Evolutionary conservation across 2,329 filamentous ascomycete species (phyloP).

Genomic region (Leptographium procerum): DNA sequence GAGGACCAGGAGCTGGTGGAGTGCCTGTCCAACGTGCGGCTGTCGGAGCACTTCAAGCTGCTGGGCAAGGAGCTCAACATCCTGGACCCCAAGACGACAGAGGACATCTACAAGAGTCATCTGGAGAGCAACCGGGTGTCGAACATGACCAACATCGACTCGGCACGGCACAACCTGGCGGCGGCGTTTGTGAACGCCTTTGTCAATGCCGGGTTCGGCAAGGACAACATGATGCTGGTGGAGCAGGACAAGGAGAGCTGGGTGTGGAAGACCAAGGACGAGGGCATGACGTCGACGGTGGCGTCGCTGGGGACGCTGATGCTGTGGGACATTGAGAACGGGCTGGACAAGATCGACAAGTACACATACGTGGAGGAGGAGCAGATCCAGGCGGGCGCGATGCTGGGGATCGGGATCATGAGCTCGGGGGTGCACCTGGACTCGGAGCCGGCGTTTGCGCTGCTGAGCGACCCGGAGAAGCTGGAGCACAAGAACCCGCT

Average conservation of each 20-base stretch:
- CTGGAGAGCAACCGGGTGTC: constrained; percentile 89
- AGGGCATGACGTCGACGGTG: constrained; percentile 93
- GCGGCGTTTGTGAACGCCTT: constrained; percentile 96
- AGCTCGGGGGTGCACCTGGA: constrained; percentile 86
- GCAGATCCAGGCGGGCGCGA: constrained; percentile 76
- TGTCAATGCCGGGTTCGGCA: constrained; percentile 87
- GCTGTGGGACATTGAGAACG: constrained; percentile 87
- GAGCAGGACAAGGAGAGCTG: constrained; percentile 82
- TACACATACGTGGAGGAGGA: constrained; percentile 81
- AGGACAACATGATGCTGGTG: constrained; percentile 96
- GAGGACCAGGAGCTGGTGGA: constrained; percentile 71
- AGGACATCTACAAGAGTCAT: constrained; percentile 99
- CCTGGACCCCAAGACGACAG: constrained; percentile 87
- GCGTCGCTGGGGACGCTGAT: constrained; percentile 86
- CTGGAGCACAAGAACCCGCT: constrained; percentile 67
- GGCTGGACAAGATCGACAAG: constrained; percentile 86
- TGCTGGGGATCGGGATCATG: constrained; percentile 90
- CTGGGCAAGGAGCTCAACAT: constrained; percentile 95
- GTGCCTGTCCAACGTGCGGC: constrained; percentile 74
- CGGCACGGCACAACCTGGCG: constrained; percentile 87
- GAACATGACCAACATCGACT: constrained; percentile 89
- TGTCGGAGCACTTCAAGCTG: constrained; percentile 87
- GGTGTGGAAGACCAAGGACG: constrained; percentile 99
- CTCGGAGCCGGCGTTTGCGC: constrained; percentile 77
- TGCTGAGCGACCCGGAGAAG: constrained; percentile 71